Evolutionary conservation across 129 eudicot genomes (phyloP), one percentile per base, ranked within the genome.

Genomic region (Flaveria linearis): DNA sequence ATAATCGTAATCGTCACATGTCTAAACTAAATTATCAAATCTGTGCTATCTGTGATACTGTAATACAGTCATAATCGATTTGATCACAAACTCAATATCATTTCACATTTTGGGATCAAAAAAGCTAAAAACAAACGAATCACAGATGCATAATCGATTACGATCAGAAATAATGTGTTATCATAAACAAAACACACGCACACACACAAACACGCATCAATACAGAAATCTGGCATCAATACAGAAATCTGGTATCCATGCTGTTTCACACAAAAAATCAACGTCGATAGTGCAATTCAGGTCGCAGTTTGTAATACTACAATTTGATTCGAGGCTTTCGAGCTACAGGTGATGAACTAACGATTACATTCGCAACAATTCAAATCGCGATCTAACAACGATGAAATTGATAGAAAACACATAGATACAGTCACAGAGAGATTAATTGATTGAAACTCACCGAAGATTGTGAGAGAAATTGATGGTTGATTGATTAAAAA

Each of bases 361-460:
- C 13, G 16, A 36, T 36, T 36, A 36, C 41, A 36, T 36, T 3
- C 41, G 5, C 4, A 36, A 36, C 41, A 3, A 36, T 36, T 36
- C 7, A 36, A 36, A 36, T 36, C 5, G 41, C 41, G 18, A 73
- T 64, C 30, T 13, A 10, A 39, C 18, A 43, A 46, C 57, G 36
- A 41, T 9, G 12, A 23, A 23, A 51, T 12, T 22, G 49, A 64
- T 12, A 36, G 41, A 36, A 36, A 36, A 36, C 41, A 36, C 41
- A 36, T 36, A 36, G 41, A 36, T 36, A 36, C 41, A 36, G 41
- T 36, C 7, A 36, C 41, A 36, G 9, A 63, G 7, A 55, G 70
- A 60, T 15, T 50, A 68, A 72, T 61, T 28, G 68, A 79, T 41
- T n/a, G 51, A 55, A 65, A 66, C 75, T 65, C 57, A 80, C 84